These are phyloP conservation scores for Orobanche coerulescens DNA, from an alignment of 257 asterid genomes.

Conservation along the genomic window DNA sequence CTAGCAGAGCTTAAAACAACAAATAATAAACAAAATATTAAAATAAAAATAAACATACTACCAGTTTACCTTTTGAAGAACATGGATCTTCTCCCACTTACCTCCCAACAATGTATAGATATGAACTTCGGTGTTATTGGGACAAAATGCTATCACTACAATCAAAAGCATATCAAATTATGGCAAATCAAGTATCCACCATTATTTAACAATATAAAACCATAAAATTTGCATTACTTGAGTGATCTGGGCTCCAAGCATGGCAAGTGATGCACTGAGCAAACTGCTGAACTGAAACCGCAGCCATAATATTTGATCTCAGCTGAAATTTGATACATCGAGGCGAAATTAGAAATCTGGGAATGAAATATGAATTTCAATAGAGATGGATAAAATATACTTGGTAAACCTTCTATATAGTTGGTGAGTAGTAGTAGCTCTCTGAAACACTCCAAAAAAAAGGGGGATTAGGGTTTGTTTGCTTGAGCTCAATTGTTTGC, in stretches of 20 bases:
- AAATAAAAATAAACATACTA: not conserved
- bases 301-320: slow-evolving; percentile 46
- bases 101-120: slow-evolving; percentile 61
- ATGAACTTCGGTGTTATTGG: slow-evolving; percentile 85
- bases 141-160: slow-evolving; percentile 89
- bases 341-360: not conserved
- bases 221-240: slow-evolving; percentile 40
- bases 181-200: slow-evolving; percentile 10
- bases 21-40: not conserved
- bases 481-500: not conserved
- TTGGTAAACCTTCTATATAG: slow-evolving; percentile 1
- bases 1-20: not conserved
- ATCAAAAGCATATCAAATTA: slow-evolving; percentile 13
- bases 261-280: slow-evolving; percentile 87
- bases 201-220: not conserved
- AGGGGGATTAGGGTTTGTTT: not conserved
- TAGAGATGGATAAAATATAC: slow-evolving; percentile 14
- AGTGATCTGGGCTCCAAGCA: slow-evolving; percentile 92
- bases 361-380: not conserved
- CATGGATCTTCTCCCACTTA: slow-evolving; percentile 96
- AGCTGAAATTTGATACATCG: slow-evolving; percentile 4
- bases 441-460: slow-evolving; percentile 4
- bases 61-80: slow-evolving; percentile 73
- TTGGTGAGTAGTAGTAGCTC: not conserved
- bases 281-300: slow-evolving; percentile 73